phyloP scores from a whole-genome alignment of 805 yeast genomes.

The Starmera pachycereana region DNA sequence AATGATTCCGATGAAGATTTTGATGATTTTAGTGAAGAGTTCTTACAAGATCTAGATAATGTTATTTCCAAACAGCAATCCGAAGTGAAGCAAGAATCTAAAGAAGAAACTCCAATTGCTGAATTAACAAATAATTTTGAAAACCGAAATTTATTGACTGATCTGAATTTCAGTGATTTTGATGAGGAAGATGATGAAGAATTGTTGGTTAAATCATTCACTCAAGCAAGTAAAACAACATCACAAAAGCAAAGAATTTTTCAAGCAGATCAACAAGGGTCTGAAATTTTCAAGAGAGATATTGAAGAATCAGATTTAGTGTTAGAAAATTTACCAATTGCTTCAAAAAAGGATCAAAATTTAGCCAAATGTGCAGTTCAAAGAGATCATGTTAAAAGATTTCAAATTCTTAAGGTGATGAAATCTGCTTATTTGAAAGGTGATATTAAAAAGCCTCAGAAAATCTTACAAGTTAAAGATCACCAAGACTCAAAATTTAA shows the following conservation, averaged over 20 bases:
- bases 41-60: slow-evolving; percentile 4
- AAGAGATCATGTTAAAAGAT: too few species aligned
- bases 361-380: slow-evolving; percentile 32
- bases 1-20: too few species aligned
- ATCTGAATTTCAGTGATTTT: slow-evolving; percentile 1
- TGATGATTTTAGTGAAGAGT: slow-evolving; percentile 18
- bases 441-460: slow-evolving; percentile 3
- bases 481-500: slow-evolving; percentile 23
- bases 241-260: slow-evolving; percentile 15
- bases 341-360: too few species aligned
- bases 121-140: neutral
- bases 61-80: neutral
- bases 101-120: neutral
- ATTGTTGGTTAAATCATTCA: slow-evolving; percentile 7
- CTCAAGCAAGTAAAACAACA: slow-evolving; percentile 3
- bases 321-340: neutral
- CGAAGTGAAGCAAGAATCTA: neutral
- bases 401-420: slow-evolving; percentile 14
- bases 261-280: neutral
- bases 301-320: slow-evolving; percentile 12
- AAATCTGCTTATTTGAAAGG: too few species aligned
- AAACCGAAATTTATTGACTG: neutral
- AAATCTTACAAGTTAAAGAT: slow-evolving; percentile 42
- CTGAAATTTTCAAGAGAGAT: slow-evolving; percentile 4
- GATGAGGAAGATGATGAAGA: slow-evolving; percentile 1